Conservation (phyloP, 768 basidiomycete species). For the Tephrocybe sp. region DNA sequence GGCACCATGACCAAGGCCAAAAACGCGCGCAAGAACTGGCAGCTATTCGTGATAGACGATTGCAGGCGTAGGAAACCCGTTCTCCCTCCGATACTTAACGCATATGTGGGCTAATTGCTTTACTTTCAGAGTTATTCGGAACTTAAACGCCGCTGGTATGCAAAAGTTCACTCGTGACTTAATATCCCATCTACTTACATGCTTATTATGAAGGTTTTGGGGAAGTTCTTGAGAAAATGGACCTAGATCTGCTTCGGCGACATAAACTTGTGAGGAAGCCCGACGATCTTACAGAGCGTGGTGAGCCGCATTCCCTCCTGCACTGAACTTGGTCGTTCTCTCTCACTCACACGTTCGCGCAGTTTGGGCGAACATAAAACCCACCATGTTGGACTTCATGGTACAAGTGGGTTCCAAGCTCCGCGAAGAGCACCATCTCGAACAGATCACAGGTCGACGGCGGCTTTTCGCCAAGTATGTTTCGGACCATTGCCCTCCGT, state of each 20-base stretch:
- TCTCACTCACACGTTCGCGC: background rate
- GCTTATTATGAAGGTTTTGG: slow-evolving; percentile 34
- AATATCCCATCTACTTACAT: slow-evolving; percentile 9
- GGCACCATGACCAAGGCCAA: slow-evolving; percentile 30
- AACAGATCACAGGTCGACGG: slow-evolving; percentile 17
- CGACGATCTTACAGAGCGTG: slow-evolving; percentile 35
- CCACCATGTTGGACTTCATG: slow-evolving; percentile 33
- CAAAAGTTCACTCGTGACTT: background rate
- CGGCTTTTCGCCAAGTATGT: slow-evolving; percentile 19
- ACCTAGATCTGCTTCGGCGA: slow-evolving; percentile 13
- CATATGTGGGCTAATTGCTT: slow-evolving; percentile 1
- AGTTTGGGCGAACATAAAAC: slow-evolving; percentile 39
- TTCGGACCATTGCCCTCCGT: slow-evolving; percentile 9
- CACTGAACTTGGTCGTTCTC: background rate
- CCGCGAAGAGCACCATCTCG: slow-evolving; percentile 13
- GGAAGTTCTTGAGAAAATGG: slow-evolving; percentile 27
- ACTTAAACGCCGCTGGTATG: slow-evolving; percentile 15
- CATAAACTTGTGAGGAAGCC: slow-evolving; percentile 37
- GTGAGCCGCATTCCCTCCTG: slow-evolving; percentile 21
- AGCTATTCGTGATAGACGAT: slow-evolving; percentile 32
- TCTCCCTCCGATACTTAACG: background rate
- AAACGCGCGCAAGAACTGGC: slow-evolving; percentile 35
- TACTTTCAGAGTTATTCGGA: slow-evolving; percentile 11
- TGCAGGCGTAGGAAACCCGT: slow-evolving; percentile 33
- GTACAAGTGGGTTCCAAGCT: slow-evolving; percentile 24